Percentiles rank a stretch among this genome's conserved stretches.
phyloP scores from a whole-genome alignment of 208 protist genomes.

The Trypanosoma grayi region DNA sequence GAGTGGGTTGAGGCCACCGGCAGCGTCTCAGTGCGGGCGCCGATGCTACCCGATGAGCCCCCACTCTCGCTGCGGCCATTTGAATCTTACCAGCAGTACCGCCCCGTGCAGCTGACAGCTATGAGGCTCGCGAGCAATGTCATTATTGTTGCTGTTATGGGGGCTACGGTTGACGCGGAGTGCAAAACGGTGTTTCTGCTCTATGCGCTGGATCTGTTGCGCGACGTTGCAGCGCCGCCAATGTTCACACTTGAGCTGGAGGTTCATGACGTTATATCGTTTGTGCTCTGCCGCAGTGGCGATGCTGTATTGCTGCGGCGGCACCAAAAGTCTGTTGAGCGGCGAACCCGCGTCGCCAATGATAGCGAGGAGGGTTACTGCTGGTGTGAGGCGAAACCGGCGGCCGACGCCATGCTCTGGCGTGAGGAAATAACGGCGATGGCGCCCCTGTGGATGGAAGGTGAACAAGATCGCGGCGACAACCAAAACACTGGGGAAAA shows the following conservation, averaged over 20 bases:
- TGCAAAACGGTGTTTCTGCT: constrained; percentile 35
- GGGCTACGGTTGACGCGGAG: not conserved
- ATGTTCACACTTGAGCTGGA: constrained; percentile 47
- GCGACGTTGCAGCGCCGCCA: constrained; percentile 23
- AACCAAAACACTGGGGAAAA: not conserved
- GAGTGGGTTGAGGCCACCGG: constrained; percentile 3
- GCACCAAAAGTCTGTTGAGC: constrained; percentile 20
- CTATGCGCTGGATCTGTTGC: constrained; percentile 55
- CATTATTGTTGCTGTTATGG: constrained; percentile 31
- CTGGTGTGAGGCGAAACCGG: not conserved
- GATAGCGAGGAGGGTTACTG: not conserved
- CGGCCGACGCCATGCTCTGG: not conserved
- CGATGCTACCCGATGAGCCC: constrained; percentile 5
- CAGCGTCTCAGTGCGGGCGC: not conserved
- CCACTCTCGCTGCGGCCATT: constrained; percentile 11
- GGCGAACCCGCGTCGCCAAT: constrained; percentile 8
- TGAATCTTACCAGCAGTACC: not conserved
- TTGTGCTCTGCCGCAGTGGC: constrained; percentile 48
- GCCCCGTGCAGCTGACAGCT: not conserved
- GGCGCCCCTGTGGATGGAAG: constrained; percentile 2
- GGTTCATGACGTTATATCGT: constrained; percentile 43
- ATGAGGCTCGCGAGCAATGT: constrained; percentile 35
- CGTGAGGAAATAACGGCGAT: constrained; percentile 13
- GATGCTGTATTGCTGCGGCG: constrained; percentile 42
- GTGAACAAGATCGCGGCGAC: not conserved